Evolutionary conservation across 257 asterid genomes (phyloP).

Genomic region (Euphrasia confusa): DNA sequence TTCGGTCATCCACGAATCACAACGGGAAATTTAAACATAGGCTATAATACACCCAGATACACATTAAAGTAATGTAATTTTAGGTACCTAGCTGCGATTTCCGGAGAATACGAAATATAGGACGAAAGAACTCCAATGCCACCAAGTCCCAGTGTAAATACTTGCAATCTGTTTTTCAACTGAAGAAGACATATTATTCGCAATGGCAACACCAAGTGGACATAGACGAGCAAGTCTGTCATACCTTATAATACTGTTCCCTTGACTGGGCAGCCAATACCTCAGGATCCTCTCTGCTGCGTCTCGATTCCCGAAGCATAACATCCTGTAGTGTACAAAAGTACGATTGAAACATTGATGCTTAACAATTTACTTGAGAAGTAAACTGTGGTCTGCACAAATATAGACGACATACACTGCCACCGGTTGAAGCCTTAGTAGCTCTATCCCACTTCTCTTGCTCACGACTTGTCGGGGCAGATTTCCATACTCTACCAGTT

Average conservation of each 20-base stretch:
- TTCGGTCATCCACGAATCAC: no score
- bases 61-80: slow-evolving; percentile 2
- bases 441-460: slow-evolving; percentile 94
- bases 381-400: not conserved
- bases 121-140: slow-evolving; percentile 77
- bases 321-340: slow-evolving; percentile 49
- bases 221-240: not conserved
- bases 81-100: slow-evolving; percentile 69
- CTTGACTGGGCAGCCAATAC: slow-evolving; percentile 80
- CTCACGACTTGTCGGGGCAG: slow-evolving; percentile 95
- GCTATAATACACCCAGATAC: no score
- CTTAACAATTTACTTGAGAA: not conserved
- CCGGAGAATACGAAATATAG: slow-evolving; percentile 72
- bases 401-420: slow-evolving; percentile 55
- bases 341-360: not conserved
- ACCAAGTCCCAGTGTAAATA: slow-evolving; percentile 75
- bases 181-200: slow-evolving; percentile 18
- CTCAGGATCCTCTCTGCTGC: slow-evolving; percentile 71
- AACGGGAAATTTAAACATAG: no score
- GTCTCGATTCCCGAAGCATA: slow-evolving; percentile 64
- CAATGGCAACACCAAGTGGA: not conserved
- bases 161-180: slow-evolving; percentile 79
- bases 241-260: slow-evolving; percentile 79
- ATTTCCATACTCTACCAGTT: slow-evolving; percentile 62
- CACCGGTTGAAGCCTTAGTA: slow-evolving; percentile 85